These are phyloP conservation scores for Podospora anserina DNA, from an alignment of 495 filamentous ascomycete genomes.

Conservation along the genomic window DNA sequence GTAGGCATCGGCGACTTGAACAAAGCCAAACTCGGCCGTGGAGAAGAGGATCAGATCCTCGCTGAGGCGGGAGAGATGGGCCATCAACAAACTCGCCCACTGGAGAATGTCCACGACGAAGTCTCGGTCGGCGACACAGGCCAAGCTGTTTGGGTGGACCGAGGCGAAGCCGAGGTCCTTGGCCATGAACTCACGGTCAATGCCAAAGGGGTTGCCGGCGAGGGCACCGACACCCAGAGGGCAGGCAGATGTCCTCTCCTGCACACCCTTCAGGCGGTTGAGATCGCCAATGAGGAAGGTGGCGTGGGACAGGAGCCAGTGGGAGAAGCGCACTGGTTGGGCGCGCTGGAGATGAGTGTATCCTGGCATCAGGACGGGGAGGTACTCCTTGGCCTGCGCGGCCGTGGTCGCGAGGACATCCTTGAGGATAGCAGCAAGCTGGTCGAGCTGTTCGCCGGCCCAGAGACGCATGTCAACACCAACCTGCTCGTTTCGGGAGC, in stretches of 20 bases:
- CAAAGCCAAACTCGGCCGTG: constrained; percentile 76
- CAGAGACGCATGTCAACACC: constrained; percentile 92
- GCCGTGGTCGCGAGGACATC: constrained; percentile 70
- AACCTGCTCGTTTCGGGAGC: constrained; percentile 90
- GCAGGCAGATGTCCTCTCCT: constrained; percentile 68
- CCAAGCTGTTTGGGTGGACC: constrained; percentile 79
- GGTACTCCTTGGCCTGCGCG: constrained; percentile 72
- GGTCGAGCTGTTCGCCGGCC: constrained; percentile 73
- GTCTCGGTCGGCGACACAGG: constrained; percentile 79
- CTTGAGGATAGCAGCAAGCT: constrained; percentile 65
- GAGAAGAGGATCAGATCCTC: constrained; percentile 92
- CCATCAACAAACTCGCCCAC: constrained; percentile 82
- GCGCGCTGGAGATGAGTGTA: constrained; percentile 94
- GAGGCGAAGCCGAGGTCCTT: constrained; percentile 85
- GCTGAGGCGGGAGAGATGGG: constrained; percentile 80
- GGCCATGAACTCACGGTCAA: constrained; percentile 85
- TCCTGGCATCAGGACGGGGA: constrained; percentile 58
- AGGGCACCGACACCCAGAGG: constrained; percentile 84
- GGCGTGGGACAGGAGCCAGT: constrained; percentile 81
- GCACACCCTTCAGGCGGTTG: constrained; percentile 72
- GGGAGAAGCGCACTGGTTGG: constrained; percentile 84
- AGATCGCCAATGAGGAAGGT: constrained; percentile 74
- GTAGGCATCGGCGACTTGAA: constrained; percentile 81
- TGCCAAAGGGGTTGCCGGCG: constrained; percentile 86
- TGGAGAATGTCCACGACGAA: constrained; percentile 90